These are phyloP conservation scores for Apostasia shenzhenica DNA, from an alignment of 106 monocot genomes.

Conservation along the genomic window DNA sequence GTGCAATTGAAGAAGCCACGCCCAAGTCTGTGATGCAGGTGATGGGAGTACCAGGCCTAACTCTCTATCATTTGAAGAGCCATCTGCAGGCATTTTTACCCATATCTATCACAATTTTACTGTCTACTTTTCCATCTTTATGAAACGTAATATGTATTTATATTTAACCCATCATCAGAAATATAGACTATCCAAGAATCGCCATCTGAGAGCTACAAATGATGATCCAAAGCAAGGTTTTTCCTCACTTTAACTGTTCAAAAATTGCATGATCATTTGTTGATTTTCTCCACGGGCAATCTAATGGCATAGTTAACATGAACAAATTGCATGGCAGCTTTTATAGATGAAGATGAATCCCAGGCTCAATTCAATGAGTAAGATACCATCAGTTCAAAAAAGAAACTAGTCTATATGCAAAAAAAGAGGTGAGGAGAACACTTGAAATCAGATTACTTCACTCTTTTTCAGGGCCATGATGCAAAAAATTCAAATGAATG, in stretches of 20 bases:
- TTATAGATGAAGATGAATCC: neutral
- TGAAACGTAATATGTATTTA: neutral
- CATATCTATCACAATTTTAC: neutral
- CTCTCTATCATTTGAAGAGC: constrained; percentile 83
- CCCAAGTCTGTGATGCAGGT: constrained; percentile 55
- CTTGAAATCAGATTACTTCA: neutral
- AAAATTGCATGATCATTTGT: neutral
- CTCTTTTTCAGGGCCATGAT: constrained; percentile 34
- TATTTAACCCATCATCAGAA: constrained; percentile 35
- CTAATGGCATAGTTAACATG: neutral
- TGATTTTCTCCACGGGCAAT: neutral
- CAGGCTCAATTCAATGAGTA: constrained; percentile 25
- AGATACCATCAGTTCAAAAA: constrained; percentile 8
- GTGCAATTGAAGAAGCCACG: constrained; percentile 48
- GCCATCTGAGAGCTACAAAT: constrained; percentile 3
- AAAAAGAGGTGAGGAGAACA: neutral
- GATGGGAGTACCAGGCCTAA: constrained; percentile 75
- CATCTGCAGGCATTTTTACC: constrained; percentile 54
- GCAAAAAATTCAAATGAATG: constrained; percentile 49
- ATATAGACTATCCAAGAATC: constrained; percentile 55
- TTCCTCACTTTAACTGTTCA: neutral
- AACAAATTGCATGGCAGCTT: neutral
- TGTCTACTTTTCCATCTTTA: neutral
- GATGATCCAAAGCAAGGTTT: constrained; percentile 15
- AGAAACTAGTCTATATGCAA: no score